Evolutionary conservation across 768 basidiomycete genomes (phyloP), one percentile per base, ranked within the genome.

Genomic region (Trametes cingulata): DNA sequence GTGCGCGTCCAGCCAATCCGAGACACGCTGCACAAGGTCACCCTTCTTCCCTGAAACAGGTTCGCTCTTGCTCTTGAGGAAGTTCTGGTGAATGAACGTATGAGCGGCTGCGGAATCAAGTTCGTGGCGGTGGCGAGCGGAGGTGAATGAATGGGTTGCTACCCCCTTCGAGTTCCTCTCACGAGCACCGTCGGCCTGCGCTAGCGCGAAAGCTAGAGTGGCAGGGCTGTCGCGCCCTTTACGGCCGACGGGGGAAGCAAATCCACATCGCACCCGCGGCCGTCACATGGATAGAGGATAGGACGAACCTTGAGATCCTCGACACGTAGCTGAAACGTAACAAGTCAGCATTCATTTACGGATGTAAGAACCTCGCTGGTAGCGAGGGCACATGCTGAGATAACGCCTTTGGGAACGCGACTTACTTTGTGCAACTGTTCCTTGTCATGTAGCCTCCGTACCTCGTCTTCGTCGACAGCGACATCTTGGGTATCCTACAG

Each of bases 231-330:
- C 27, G 50, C 51, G 40, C 52, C 46, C 40, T 40, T 13, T 43
- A 39, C n/a, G 46, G 43, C 55, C 35, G 42, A 27, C 41, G 19
- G 6, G 29, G 22, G 43, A 37, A 45, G 47, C 43, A 27, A 29
- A n/a, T 33, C 50, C 48, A 43, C 47, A 56, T 56, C 55, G 50
- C 54, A n/a, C 40, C 55, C 56, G 52, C 37, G 29, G 24, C 42
- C 19, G 35, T 54, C 61, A 62, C 61, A 62, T 62, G 61, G 25
- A 42, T 39, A 41, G 19, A 14, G 42, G 29, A 7, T 33, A 45
- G 39, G n/a, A 61, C 78, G 58, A 62, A 88, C 90, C 82, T 89
- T 92, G 48, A 93, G 77, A 67, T 91, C 87, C 72, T 89, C 88
- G 62, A 91, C 86, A 17, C 83, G 85, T 63, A 92, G 77, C 91